A percentile compares a stretch with the other conserved stretches of the same genome.
phyloP scores from a whole-genome alignment of 495 filamentous ascomycete genomes.

The Aspergillus hancockii region DNA sequence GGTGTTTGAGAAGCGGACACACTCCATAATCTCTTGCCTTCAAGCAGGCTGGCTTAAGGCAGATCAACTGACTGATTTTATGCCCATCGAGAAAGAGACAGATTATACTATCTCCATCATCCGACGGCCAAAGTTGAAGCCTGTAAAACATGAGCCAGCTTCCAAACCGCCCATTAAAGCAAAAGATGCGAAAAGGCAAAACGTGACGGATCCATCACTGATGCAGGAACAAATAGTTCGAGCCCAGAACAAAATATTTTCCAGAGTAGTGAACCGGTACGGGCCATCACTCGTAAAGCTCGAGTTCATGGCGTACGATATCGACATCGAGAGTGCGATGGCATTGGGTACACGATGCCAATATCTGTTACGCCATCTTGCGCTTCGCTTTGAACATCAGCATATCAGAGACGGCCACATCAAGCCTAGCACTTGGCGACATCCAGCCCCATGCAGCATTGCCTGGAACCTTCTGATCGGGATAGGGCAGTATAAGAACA shows the following conservation, averaged over 20 bases:
- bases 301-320: conserved; percentile 37
- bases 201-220: not conserved
- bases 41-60: conserved; percentile 31
- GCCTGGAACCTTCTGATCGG: conserved; percentile 36
- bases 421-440: conserved; percentile 27
- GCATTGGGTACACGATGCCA: conserved; percentile 25
- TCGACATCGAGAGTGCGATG: conserved; percentile 25
- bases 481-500: conserved; percentile 19
- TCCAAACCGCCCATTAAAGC: not conserved
- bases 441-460: conserved; percentile 29
- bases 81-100: not conserved
- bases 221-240: conserved; percentile 25
- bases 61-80: conserved; percentile 11
- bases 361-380: conserved; percentile 30
- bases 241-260: conserved; percentile 29
- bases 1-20: conserved; percentile 36
- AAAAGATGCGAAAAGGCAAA: conserved; percentile 6
- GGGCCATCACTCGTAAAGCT: conserved; percentile 26
- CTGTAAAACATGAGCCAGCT: not conserved
- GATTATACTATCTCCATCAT: conserved; percentile 23
- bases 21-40: conserved; percentile 33
- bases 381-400: conserved; percentile 39
- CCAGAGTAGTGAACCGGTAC: conserved; percentile 24
- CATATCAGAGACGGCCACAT: conserved; percentile 33
- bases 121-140: conserved; percentile 9